A percentile compares a stretch with the other conserved stretches of the same genome.
These are phyloP conservation scores for Candida ortonii DNA, from an alignment of 805 yeast genomes.

Conservation along the genomic window DNA sequence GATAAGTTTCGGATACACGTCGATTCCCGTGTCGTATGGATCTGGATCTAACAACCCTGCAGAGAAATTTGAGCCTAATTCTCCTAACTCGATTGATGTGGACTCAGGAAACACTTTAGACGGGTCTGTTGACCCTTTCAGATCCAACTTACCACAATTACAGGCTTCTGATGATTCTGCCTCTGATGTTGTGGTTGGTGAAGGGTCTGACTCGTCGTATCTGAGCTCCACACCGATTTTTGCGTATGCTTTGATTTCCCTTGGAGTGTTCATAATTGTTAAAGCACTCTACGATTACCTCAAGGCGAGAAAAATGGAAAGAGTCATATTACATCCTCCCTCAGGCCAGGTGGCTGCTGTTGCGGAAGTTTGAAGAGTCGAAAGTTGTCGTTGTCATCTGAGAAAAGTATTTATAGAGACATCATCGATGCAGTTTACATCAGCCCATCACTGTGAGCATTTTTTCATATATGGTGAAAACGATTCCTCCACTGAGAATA, in stretches of 20 bases:
- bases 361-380: constrained; percentile 2
- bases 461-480: constrained; percentile 92
- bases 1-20: constrained; percentile 62
- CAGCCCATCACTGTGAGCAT: constrained; percentile 60
- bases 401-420: neutral
- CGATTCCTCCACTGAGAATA: constrained; percentile 93
- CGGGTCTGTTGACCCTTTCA: constrained; percentile 28
- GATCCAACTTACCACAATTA: constrained; percentile 21
- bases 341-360: constrained; percentile 1
- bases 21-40: constrained; percentile 43
- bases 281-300: constrained; percentile 72
- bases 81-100: constrained; percentile 58
- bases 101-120: constrained; percentile 19
- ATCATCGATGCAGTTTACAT: neutral
- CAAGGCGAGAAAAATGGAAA: constrained; percentile 75
- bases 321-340: constrained; percentile 39
- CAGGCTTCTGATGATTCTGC: constrained; percentile 14
- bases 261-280: constrained; percentile 64
- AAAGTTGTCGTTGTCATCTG: constrained; percentile 1
- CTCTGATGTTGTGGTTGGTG: neutral
- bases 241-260: constrained; percentile 59
- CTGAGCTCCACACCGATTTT: constrained; percentile 45
- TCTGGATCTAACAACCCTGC: constrained; percentile 21
- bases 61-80: constrained; percentile 47
- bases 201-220: constrained; percentile 4